phyloP scores from a whole-genome alignment of 345 rosid species.

The Carallia pectinifolia region DNA sequence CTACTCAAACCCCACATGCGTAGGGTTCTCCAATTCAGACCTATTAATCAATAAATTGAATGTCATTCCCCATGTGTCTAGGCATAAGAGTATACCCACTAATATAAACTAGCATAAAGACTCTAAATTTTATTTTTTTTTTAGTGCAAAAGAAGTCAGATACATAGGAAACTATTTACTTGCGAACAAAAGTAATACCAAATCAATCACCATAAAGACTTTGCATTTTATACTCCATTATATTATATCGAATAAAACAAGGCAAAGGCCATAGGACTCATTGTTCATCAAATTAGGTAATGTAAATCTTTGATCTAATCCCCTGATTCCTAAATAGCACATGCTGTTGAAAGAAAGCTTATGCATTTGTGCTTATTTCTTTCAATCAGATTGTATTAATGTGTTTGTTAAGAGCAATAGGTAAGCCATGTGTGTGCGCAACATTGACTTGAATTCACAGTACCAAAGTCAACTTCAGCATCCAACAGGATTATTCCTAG shows the following conservation, averaged over 20 bases:
- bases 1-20: conserved; percentile 3
- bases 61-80: conserved; percentile 4
- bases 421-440: not conserved
- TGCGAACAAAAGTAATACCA: too few relatives aligned
- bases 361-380: not conserved
- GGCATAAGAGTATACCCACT: too few relatives aligned
- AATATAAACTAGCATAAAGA: too few relatives aligned
- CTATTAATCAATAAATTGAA: not conserved
- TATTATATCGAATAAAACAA: too few relatives aligned
- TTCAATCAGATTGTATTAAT: conserved; percentile 4
- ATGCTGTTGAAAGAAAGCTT: not conserved
- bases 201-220: too few relatives aligned
- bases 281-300: not conserved
- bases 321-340: too few relatives aligned
- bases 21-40: conserved; percentile 25
- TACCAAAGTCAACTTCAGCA: conserved; percentile 15
- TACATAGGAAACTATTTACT: too few relatives aligned
- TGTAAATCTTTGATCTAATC: not conserved
- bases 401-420: conserved; percentile 9
- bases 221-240: too few relatives aligned
- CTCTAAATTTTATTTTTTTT: too few relatives aligned
- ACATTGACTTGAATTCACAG: not conserved
- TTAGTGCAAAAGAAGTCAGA: too few relatives aligned
- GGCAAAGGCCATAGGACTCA: too few relatives aligned
- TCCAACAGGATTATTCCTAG: conserved; percentile 10